A percentile compares a stretch with the other conserved stretches of the same genome.
These are phyloP conservation scores for Cardamine occulta DNA, from an alignment of 345 rosid species.

Conservation along the genomic window DNA sequence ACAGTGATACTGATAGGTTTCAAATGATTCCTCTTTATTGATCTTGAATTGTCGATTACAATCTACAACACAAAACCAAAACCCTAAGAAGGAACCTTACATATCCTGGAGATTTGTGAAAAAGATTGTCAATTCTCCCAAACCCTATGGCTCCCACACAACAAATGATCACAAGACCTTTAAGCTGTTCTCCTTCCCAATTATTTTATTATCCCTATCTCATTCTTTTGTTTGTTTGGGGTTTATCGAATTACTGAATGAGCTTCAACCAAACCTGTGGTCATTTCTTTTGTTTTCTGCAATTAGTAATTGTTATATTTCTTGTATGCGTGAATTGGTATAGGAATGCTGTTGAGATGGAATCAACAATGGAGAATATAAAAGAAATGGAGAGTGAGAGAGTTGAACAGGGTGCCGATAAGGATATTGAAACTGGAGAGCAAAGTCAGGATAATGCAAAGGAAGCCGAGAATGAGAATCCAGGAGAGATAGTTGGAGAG, in stretches of 20 bases:
- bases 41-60: background rate
- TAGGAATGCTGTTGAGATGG: conserved; percentile 42
- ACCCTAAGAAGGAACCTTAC: conserved; percentile 5
- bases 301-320: conserved; percentile 5
- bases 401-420: conserved; percentile 3
- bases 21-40: background rate
- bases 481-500: conserved; percentile 25
- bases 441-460: conserved; percentile 24
- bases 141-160: background rate
- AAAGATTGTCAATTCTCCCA: background rate
- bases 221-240: background rate
- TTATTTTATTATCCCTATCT: background rate
- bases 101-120: background rate
- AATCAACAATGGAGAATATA: conserved; percentile 27
- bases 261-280: conserved; percentile 10
- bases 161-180: background rate
- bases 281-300: conserved; percentile 9
- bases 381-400: conserved; percentile 28
- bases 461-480: conserved; percentile 26
- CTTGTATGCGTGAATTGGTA: conserved; percentile 8
- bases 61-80: background rate
- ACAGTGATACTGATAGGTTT: background rate
- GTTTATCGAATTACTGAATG: background rate
- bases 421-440: conserved; percentile 17
- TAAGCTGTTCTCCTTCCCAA: background rate